Evolutionary conservation across 192 early-diverging fungal genomes (phyloP), one percentile per base, ranked within the genome.

Genomic region (Dispira parvispora): DNA sequence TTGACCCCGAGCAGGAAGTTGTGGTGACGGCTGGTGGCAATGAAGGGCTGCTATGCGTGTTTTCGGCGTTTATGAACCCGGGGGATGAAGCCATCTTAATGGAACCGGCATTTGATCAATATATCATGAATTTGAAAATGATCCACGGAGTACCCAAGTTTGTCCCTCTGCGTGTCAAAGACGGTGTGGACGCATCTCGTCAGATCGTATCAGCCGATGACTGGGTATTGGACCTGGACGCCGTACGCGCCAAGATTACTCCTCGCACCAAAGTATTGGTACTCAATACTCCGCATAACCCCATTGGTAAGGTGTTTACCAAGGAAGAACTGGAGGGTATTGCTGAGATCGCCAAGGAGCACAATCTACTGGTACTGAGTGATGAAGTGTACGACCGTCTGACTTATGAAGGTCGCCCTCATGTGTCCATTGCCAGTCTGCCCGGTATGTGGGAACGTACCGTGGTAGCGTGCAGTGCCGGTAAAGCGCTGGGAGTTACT

Each of bases 351-450:
- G 90, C 91, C 28, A 68, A 68, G 38, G 79, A 87, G 63, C 82
- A 86, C 74, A 89, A 97, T 68, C 77, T 97, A 69, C 71, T 97
- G 42, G 81, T 97, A 32, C 68, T 97, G 25, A 81, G 85, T 55
- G 94, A 97, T 70, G 94, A 97, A 80, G 94, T 97, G 71, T 89
- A 89, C 73, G 94, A 97, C 76, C 89, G 89, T n/a, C 81, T 97
- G 8, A 89, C 88, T 32, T 97, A 81, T 65, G 71, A 72, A 43
- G 85, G 82, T 61, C 62, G 70, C 42, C 65, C 64, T 46, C 84
- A 85, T 65, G 68, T 84, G 45, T 79, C 83, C 56, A 91, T 89
- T 61, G 90, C 94, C 0, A 88, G 84, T 60, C 75, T 97, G 32
- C 83, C 88, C 8, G 82, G 83, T 42, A 82, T 95, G 74, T 95